These are phyloP conservation scores for Knoxdaviesia proteae DNA, from an alignment of 2,329 filamentous ascomycete species.

Conservation along the genomic window DNA sequence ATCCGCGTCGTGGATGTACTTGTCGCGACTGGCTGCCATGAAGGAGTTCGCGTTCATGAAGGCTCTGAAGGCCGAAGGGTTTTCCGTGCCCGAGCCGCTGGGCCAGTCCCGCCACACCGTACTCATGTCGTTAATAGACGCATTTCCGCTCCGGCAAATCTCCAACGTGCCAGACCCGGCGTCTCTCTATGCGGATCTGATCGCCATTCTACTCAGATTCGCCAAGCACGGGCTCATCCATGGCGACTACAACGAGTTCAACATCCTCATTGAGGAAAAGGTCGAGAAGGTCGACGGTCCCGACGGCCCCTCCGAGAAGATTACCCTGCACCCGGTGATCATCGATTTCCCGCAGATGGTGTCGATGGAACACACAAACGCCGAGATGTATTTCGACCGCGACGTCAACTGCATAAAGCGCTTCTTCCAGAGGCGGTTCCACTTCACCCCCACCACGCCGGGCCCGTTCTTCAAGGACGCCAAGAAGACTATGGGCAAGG, in stretches of 20 bases:
- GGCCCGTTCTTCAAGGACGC: constrained; percentile 77
- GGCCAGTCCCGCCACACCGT: constrained; percentile 87
- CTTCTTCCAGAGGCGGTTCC: constrained; percentile 77
- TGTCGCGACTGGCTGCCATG: constrained; percentile 76
- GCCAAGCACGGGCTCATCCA: constrained; percentile 82
- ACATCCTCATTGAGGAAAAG: constrained; percentile 67
- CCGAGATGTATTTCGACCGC: constrained; percentile 92
- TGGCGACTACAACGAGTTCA: constrained; percentile 98
- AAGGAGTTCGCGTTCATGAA: constrained; percentile 94
- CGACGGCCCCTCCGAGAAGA: neutral
- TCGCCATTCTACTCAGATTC: constrained; percentile 64
- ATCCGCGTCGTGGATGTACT: constrained; percentile 92
- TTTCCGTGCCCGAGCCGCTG: constrained; percentile 73
- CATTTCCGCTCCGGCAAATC: constrained; percentile 79
- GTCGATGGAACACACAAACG: constrained; percentile 81
- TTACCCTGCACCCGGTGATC: constrained; percentile 51
- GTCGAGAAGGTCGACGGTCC: constrained; percentile 17
- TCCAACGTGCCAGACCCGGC: constrained; percentile 66
- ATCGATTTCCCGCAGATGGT: constrained; percentile 99
- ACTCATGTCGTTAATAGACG: constrained; percentile 85
- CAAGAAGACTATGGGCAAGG: constrained; percentile 48
- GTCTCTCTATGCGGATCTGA: constrained; percentile 74
- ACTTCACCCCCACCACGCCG: constrained; percentile 61
- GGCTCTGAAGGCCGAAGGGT: constrained; percentile 61
- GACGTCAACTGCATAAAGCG: constrained; percentile 91